Base-by-base conservation (phyloP, 2,329 filamentous ascomycete genomes). In the Botrytis medusae region DNA sequence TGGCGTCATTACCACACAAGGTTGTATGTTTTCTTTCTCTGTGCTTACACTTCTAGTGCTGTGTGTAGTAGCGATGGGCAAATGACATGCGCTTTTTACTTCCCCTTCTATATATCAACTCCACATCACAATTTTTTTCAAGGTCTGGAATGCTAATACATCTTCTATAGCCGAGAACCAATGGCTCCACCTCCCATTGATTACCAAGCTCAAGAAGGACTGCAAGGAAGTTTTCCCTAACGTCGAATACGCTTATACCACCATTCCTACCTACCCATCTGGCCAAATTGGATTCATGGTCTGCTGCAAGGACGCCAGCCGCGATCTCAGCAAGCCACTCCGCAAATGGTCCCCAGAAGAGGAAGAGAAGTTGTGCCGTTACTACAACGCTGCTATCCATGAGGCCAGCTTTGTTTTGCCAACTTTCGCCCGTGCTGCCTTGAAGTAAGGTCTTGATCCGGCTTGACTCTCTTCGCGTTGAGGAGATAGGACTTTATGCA, bases 281-380 rank as follows among this genome's bases (percentile, higher is more conserved):
- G 96, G 96, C 83, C 96, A 99, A 87, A 99, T 99, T 81, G 96
- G 96, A 83, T 99, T 99, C 91, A 98, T 99, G 95, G 93, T 99
- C 82, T 98, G 96, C 91, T 93, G 89, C 91, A 98, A 99, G 90
- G 95, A 98, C 83, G 86, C 90, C 83, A 90, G 85, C 82, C 90
- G 91, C 83, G 89, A 99, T 85, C 89, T 98, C 82, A 93, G 89
- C 84, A 93, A 91, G 84, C 96, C 96, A 71, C 82, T 98, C 76
- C 92, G 96, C 81, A 87, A 85, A 80, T 97, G 94, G 92, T 87
- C 90, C 76, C 82, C 87, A 77, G 95, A 97, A 85, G 94, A 98
- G 85, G 96, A 99, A 89, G 91, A 93, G 82, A 91, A 93, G 84
- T 87, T 95, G 80, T 97, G 94, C 92, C 90, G 89, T 83, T 99